phyloP scores from a whole-genome alignment of 163 green algal genomes.

The Prototheca wickerhamii region DNA sequence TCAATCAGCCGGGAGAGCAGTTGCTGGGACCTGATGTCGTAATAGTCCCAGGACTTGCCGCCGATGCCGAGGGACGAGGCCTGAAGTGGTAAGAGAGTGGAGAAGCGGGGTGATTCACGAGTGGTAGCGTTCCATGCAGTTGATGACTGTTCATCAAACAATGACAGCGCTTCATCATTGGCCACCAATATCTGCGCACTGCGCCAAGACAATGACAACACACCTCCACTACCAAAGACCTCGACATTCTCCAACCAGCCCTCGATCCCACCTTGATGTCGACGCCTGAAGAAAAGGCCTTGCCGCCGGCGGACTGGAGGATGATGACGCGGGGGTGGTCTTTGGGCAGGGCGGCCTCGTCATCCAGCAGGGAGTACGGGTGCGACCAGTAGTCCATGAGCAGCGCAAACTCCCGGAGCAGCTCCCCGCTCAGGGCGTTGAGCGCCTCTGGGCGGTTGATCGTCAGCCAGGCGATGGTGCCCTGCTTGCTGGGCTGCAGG shows the following conservation, averaged over 20 bases:
- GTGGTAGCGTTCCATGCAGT: too few species aligned
- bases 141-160: too few species aligned
- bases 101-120: neutral
- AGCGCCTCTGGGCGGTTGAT: slow-evolving; percentile 17
- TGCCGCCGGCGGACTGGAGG: slow-evolving; percentile 1
- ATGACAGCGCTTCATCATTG: neutral
- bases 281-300: slow-evolving; percentile 23
- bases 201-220: too few species aligned
- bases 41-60: slow-evolving; percentile 22
- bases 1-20: slow-evolving; percentile 29
- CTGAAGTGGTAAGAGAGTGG: neutral
- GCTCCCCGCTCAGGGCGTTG: slow-evolving; percentile 20
- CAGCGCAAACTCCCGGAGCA: slow-evolving; percentile 12
- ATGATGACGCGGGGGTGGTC: slow-evolving; percentile 24
- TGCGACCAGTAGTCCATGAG: slow-evolving; percentile 14
- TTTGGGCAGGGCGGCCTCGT: neutral
- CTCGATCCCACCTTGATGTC: slow-evolving; percentile 26
- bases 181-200: neutral
- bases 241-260: neutral
- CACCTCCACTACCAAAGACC: neutral
- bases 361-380: slow-evolving; percentile 4
- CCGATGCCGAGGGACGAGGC: slow-evolving; percentile 12
- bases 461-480: slow-evolving; percentile 10
- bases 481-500: neutral
- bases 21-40: slow-evolving; percentile 24